Evolutionary conservation across 208 protist genomes (phyloP).

Genomic region (Wallacemonas sp.): DNA sequence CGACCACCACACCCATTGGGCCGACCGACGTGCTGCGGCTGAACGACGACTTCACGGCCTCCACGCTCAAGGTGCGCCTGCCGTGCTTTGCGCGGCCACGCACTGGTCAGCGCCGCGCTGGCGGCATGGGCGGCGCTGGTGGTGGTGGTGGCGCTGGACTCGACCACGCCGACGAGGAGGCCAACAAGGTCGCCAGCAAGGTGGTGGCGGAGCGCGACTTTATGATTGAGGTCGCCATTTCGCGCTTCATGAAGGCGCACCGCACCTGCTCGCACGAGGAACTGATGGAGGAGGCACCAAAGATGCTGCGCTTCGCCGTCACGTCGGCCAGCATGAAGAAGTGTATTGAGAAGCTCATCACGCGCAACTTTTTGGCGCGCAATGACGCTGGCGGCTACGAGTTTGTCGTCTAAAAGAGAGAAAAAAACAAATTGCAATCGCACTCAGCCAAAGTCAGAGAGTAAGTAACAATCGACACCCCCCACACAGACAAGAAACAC

Average conservation of each 20-base stretch:
- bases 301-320: slow-evolving; percentile 86
- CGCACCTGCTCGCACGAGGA: slow-evolving; percentile 71
- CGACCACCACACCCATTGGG: slow-evolving; percentile 12
- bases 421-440: neutral
- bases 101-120: slow-evolving; percentile 16
- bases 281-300: slow-evolving; percentile 81
- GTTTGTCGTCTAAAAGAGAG: slow-evolving; percentile 86
- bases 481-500: neutral
- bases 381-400: slow-evolving; percentile 70
- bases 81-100: slow-evolving; percentile 32
- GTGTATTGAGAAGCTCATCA: slow-evolving; percentile 93
- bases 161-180: slow-evolving; percentile 86
- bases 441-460: neutral
- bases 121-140: slow-evolving; percentile 15
- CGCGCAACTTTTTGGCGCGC: slow-evolving; percentile 94
- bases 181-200: slow-evolving; percentile 51
- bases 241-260: slow-evolving; percentile 94
- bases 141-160: slow-evolving; percentile 38
- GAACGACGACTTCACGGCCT: slow-evolving; percentile 45
- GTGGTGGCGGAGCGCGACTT: slow-evolving; percentile 86
- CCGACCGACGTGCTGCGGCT: slow-evolving; percentile 41
- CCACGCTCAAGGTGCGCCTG: slow-evolving; percentile 40
- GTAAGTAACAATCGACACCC: neutral
- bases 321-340: slow-evolving; percentile 90
- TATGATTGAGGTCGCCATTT: slow-evolving; percentile 91